Evolutionary conservation across 371 early-diverging fungal species (phyloP).

Genomic region (Mucor saturninus): DNA sequence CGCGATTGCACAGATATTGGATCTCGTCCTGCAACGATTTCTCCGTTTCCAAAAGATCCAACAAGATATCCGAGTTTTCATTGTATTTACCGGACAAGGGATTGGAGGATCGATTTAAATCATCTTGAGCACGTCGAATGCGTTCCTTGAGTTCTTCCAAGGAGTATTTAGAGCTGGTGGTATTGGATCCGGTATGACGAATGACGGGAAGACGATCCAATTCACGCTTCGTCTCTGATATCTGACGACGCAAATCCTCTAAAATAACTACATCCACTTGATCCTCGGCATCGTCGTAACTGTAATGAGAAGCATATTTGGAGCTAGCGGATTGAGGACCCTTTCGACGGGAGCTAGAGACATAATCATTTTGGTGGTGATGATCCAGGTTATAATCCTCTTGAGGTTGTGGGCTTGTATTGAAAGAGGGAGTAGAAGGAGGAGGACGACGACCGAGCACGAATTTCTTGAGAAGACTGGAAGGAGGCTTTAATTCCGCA

Average conservation of each 20-base stretch:
- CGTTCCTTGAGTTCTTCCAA: constrained; percentile 54
- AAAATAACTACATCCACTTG: constrained; percentile 27
- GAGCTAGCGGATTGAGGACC: constrained; percentile 19
- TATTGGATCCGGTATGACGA: background rate
- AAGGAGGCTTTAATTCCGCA: constrained; percentile 80
- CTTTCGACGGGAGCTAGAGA: constrained; percentile 59
- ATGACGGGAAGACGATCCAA: constrained; percentile 27
- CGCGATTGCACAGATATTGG: constrained; percentile 50
- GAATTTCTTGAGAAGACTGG: constrained; percentile 64
- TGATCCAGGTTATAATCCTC: constrained; percentile 14
- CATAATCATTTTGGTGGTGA: constrained; percentile 47
- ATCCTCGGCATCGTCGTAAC: constrained; percentile 19
- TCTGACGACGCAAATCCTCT: constrained; percentile 52
- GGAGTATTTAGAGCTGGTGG: constrained; percentile 30
- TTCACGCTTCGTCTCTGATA: constrained; percentile 50
- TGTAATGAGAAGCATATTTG: constrained; percentile 20
- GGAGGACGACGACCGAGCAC: constrained; percentile 47
- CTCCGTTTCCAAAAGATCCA: constrained; percentile 44
- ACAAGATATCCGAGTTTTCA: constrained; percentile 36
- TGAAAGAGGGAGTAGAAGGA: constrained; percentile 28
- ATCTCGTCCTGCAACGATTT: constrained; percentile 52
- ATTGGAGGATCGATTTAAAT: constrained; percentile 31
- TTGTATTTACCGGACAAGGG: constrained; percentile 32
- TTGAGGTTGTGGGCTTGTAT: constrained; percentile 5
- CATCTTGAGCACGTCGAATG: constrained; percentile 45